These are phyloP conservation scores for Papiliotrema laurentii DNA, from an alignment of 1,284 basidiomycete species.

Conservation along the genomic window DNA sequence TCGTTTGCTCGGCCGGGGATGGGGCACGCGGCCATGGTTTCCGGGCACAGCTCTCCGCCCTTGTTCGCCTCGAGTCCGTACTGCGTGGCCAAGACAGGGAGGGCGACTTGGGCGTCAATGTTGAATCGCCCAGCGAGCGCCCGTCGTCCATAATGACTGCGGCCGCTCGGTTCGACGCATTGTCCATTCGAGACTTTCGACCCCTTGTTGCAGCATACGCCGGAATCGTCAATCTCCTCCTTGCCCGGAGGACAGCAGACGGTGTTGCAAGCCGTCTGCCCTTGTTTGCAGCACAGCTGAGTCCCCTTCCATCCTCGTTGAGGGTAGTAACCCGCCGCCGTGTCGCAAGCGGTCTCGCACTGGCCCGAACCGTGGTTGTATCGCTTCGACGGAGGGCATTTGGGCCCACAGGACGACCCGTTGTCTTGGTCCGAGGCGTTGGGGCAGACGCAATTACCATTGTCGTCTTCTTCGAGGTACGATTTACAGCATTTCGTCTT, in stretches of 20 bases:
- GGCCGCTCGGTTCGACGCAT: conserved; percentile 19
- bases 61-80: conserved; percentile 25
- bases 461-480: conserved; percentile 5
- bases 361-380: conserved; percentile 15
- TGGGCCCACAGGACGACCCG: conserved; percentile 8
- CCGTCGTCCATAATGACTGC: too few species aligned
- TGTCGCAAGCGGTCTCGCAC: conserved; percentile 15
- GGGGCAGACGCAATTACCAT: conserved; percentile 17
- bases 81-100: not conserved
- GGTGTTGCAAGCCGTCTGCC: conserved; percentile 19
- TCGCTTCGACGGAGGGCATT: conserved; percentile 10
- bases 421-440: conserved; percentile 8
- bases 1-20: conserved; percentile 49
- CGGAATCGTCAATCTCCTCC: conserved; percentile 17
- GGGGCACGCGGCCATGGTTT: conserved; percentile 60
- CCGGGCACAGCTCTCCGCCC: conserved; percentile 54
- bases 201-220: conserved; percentile 24
- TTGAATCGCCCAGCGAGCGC: conserved; percentile 6
- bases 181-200: conserved; percentile 19
- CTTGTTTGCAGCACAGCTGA: conserved; percentile 19
- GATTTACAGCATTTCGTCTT: conserved; percentile 8
- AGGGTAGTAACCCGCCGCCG: conserved; percentile 11
- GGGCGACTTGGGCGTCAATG: conserved; percentile 6
- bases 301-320: conserved; percentile 6
- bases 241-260: conserved; percentile 22